Base-by-base conservation (phyloP, 768 basidiomycete genomes). In the Xerocomellus chrysenteron region DNA sequence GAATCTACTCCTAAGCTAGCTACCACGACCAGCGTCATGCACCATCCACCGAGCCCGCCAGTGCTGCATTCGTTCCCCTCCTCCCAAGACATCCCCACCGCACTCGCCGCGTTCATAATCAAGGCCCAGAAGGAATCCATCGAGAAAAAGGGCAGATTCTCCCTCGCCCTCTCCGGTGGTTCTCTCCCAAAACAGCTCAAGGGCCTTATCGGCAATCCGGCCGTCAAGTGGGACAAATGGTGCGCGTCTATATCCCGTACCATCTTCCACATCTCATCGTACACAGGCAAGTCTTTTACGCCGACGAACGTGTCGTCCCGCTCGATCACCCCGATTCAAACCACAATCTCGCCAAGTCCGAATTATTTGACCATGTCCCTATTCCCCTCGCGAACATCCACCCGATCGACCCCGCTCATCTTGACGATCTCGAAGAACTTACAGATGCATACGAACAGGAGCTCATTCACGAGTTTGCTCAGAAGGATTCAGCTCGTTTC, bases 171-270 rank as follows among this genome's bases (percentile, higher is more conserved):
- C 66, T 96, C 94, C 5, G 97, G 97, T 12, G 96, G 97, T 9
- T 92, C 90, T 1, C 81, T 98, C 39, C 94, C 96, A 28, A 85
- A 84, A 64, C 81, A 90, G 73, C 84, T 99, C 64, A 78, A 74
- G 48, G 86, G 83, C 4, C 85, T 97, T 62, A 80, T 89, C 61
- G 75, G 66, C 47, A 76, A 87, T 61, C 73, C 80, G 3, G 80
- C 79, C 37, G 82, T 93, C 17, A 88, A 87, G 72, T 99, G 97
- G 96, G 86, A 94, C 68, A 91, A 92, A 72, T 99, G 97, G 96
- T 93, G 63, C 56, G 80, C 76, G n/a, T 37, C 36, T 32, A 21
- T 21, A 54, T 14, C 13, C 7, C 3, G 32, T 4, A 10, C 3
- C 30, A 9, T 8, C 8, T 3, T 0, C n/a, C 43, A 1, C 6